Conservation (phyloP, 177 flowering plant genomes). For the Vitis hybrid region DNA sequence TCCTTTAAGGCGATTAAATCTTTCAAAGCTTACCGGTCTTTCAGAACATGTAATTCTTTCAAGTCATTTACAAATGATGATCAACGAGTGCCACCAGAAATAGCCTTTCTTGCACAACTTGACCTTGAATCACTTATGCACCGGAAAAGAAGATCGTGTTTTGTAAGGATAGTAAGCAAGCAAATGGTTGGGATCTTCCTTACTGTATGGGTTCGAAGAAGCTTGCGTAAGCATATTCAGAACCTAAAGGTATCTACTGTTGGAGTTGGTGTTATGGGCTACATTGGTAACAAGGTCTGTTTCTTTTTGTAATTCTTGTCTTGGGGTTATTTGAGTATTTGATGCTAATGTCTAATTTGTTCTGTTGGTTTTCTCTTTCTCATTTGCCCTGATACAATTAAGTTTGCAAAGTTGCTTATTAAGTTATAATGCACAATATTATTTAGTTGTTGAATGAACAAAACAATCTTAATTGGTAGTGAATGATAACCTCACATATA, state of each 20-base stretch:
- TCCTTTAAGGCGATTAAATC: slow-evolving; percentile 61
- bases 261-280: slow-evolving; percentile 99
- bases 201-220: slow-evolving; percentile 90
- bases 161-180: slow-evolving; percentile 90
- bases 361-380: background rate
- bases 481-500: too few relatives aligned
- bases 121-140: slow-evolving; percentile 67
- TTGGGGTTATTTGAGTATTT: background rate
- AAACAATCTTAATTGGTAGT: too few relatives aligned
- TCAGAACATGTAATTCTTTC: slow-evolving; percentile 52
- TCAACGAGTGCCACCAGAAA: slow-evolving; percentile 29
- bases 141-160: slow-evolving; percentile 63
- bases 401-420: too few relatives aligned
- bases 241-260: slow-evolving; percentile 88
- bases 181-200: slow-evolving; percentile 98
- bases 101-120: slow-evolving; percentile 49
- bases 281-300: slow-evolving; percentile 94
- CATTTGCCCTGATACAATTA: too few relatives aligned
- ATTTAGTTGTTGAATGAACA: background rate
- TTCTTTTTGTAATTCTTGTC: slow-evolving; percentile 10
- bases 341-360: background rate
- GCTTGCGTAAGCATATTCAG: slow-evolving; percentile 78
- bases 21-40: slow-evolving; percentile 54
- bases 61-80: slow-evolving; percentile 39
- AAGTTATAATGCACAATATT: background rate